Evolutionary conservation across 2,329 filamentous ascomycete species (phyloP).

Genomic region (Epicoccum sorghinum): DNA sequence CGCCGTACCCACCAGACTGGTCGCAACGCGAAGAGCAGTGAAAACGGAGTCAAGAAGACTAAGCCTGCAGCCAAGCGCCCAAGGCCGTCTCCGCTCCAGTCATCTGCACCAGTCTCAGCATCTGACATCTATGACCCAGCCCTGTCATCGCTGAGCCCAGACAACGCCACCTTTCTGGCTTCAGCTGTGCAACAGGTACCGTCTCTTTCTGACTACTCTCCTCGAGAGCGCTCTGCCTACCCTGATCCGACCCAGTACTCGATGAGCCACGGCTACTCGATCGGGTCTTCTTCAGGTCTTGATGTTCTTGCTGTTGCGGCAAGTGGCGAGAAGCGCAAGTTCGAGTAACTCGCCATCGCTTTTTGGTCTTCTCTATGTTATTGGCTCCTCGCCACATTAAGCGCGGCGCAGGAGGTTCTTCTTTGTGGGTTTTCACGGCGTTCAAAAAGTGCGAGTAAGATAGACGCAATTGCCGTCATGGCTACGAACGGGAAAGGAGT

Average conservation of each 20-base stretch:
- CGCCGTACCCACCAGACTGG: constrained; percentile 72
- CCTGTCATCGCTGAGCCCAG: constrained; percentile 32
- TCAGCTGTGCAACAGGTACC: constrained; percentile 38
- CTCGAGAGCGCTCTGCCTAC: constrained; percentile 32
- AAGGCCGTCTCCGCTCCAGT: constrained; percentile 41
- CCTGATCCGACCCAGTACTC: constrained; percentile 38
- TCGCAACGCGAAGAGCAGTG: constrained; percentile 48
- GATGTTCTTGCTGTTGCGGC: constrained; percentile 48
- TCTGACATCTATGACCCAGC: constrained; percentile 38
- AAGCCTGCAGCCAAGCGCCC: constrained; percentile 44
- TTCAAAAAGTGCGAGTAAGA: constrained; percentile 32
- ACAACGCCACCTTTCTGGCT: constrained; percentile 32
- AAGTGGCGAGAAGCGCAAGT: constrained; percentile 47
- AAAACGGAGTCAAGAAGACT: constrained; percentile 47
- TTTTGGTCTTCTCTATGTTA: constrained; percentile 5
- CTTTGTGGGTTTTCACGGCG: constrained; percentile 19
- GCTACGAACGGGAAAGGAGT: constrained; percentile 41
- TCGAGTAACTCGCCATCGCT: constrained; percentile 26
- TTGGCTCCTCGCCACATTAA: constrained; percentile 7
- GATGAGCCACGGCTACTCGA: constrained; percentile 31
- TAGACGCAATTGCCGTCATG: constrained; percentile 50
- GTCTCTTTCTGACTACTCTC: constrained; percentile 28
- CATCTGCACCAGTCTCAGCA: constrained; percentile 24
- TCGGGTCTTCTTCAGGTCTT: constrained; percentile 41
- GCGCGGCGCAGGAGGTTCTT: constrained; percentile 19